A percentile compares a stretch with the other conserved stretches of the same genome.
Evolutionary conservation across 78 protist genomes (phyloP).

Genomic region (Tieghemostelium lacteum): DNA sequence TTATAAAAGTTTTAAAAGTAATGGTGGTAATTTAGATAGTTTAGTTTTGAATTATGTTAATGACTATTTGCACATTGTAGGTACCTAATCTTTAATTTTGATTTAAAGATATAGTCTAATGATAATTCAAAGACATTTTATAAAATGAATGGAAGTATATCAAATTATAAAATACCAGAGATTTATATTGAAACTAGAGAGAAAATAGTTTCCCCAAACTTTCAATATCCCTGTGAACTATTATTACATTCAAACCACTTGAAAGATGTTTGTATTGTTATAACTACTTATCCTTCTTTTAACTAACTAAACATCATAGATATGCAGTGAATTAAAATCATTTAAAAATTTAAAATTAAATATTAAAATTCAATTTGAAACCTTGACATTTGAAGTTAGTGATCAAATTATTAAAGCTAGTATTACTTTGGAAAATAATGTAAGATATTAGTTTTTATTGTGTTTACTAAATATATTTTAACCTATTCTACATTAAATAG

Average conservation of each 20-base stretch:
- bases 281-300: no score
- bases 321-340: slow-evolving; percentile 41
- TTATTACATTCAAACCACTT: slow-evolving; percentile 18
- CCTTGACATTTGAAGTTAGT: background rate
- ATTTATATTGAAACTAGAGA: slow-evolving; percentile 1
- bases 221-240: slow-evolving; percentile 30
- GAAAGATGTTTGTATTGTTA: background rate
- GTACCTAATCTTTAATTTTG: background rate
- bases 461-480: background rate
- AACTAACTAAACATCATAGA: background rate
- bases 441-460: background rate
- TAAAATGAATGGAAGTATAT: slow-evolving; percentile 10
- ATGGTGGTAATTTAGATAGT: background rate
- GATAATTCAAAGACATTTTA: background rate
- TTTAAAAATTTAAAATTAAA: background rate
- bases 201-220: background rate
- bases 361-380: background rate
- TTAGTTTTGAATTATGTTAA: background rate
- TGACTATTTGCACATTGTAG: background rate
- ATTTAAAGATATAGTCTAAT: background rate
- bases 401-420: slow-evolving; percentile 11
- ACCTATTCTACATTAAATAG: background rate
- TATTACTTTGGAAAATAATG: slow-evolving; percentile 22
- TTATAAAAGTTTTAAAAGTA: background rate
- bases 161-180: slow-evolving; percentile 18